Evolutionary conservation across 2,329 filamentous ascomycete genomes (phyloP).

Genomic region (Aspergillus thermomutatus): DNA sequence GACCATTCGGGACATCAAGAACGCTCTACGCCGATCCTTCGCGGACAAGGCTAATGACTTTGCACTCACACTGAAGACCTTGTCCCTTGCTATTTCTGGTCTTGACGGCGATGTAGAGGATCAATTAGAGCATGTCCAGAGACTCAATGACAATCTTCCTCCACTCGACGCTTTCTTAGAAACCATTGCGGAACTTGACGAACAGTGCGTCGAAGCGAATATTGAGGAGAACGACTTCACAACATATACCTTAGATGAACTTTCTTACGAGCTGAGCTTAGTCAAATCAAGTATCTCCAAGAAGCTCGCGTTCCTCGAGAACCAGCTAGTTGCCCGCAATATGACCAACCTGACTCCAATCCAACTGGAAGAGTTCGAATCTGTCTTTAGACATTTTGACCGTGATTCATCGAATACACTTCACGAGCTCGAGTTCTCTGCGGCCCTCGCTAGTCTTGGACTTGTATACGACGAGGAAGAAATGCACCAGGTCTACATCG

Average conservation of each 20-base stretch:
- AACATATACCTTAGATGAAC: conserved; percentile 97
- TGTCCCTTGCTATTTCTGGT: conserved; percentile 93
- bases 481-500: conserved; percentile 92
- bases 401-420: conserved; percentile 86
- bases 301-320: conserved; percentile 94
- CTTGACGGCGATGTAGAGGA: conserved; percentile 96
- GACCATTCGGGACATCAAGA: conserved; percentile 98
- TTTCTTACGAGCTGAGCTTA: conserved; percentile 86
- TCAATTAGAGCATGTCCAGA: conserved; percentile 81
- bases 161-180: conserved; percentile 89
- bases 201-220: conserved; percentile 90
- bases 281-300: conserved; percentile 92
- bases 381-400: conserved; percentile 96
- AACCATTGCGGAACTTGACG: conserved; percentile 79
- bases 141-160: conserved; percentile 77
- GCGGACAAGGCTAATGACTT: conserved; percentile 99
- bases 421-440: conserved; percentile 91
- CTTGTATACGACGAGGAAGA: conserved; percentile 96
- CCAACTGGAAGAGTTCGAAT: conserved; percentile 97
- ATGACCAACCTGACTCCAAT: conserved; percentile 99
- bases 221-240: conserved; percentile 99
- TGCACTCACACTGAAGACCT: conserved; percentile 87
- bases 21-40: conserved; percentile 84
- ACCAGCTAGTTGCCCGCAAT: conserved; percentile 95
- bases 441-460: conserved; percentile 88